Evolutionary conservation across 2,329 filamentous ascomycete species (phyloP), one percentile per base, ranked within the genome.

Genomic region (Cercospora zeina): DNA sequence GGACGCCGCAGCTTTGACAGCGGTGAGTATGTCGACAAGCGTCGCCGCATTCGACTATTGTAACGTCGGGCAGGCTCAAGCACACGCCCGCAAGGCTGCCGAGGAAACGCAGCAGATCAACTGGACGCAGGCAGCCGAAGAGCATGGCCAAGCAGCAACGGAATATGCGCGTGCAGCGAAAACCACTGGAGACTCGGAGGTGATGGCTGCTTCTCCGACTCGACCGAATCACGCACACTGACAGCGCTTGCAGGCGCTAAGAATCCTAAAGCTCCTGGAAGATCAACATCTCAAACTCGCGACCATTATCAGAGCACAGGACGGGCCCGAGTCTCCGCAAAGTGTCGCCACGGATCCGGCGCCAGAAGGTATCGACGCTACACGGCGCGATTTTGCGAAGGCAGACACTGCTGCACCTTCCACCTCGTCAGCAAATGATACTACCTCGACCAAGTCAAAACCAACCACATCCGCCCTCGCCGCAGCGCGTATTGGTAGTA

Each of bases 161-260:
- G 91, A 96, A 74, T 97, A 96, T 75, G 88, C 91, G 64, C 88
- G 88, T 64, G 93, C 92, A 31, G 87, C 90, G n/a, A 84, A 86
- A 64, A 83, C 79, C 53, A 96, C 91, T 7, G 76, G 77, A n/a
- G 85, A 88, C 72, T 74, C 74, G 4, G 84, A 87, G 76, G 84
- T 85, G 71, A 58, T 66, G 39, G 2, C 31, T 42, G 33, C 14
- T 19, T 49, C 9, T n/a, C 49, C 7, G 2, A 8, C 11, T 30
- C 37, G 14, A 13, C 30, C 19, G 4, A 10, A 14, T 47, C 10
- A 16, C 8, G 19, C 2, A 14, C 10, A 34, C 34, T 31, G 64
- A 63, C 65, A 54, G 60, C 82, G 80, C 42, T 85, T 81, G 65
- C 83, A 96, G 81, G 93, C 93, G 13, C 78, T 96, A 54, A 87